These are phyloP conservation scores for Trametes elegans DNA, from an alignment of 768 basidiomycete species.

Conservation along the genomic window DNA sequence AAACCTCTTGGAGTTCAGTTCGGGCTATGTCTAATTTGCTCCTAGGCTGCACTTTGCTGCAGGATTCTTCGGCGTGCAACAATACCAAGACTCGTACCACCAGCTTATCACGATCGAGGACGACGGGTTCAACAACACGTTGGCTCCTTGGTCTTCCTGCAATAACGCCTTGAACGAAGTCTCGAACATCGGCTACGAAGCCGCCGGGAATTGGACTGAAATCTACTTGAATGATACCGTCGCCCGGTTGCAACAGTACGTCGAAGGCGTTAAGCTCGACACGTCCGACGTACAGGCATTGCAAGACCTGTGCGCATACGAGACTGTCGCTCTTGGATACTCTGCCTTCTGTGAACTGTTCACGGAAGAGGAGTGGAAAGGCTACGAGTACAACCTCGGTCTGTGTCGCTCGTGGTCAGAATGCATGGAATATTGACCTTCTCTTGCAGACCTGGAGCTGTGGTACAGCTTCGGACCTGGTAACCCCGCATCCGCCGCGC, in stretches of 20 bases:
- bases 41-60: conserved; percentile 46
- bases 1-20: conserved; percentile 3
- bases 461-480: conserved; percentile 45
- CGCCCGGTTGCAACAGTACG: conserved; percentile 32
- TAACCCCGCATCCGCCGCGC: conserved; percentile 38
- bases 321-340: conserved; percentile 51
- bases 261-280: conserved; percentile 35
- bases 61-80: conserved; percentile 47
- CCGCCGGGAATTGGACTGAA: conserved; percentile 35
- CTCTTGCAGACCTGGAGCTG: conserved; percentile 21
- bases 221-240: conserved; percentile 39
- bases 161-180: conserved; percentile 30
- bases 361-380: conserved; percentile 51
- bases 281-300: conserved; percentile 32
- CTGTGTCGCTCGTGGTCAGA: not conserved
- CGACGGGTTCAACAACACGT: conserved; percentile 45
- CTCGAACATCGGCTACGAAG: conserved; percentile 24
- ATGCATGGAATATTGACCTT: not conserved
- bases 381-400: conserved; percentile 43
- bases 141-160: conserved; percentile 40
- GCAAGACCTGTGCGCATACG: conserved; percentile 41
- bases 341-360: conserved; percentile 50
- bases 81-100: conserved; percentile 41
- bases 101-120: conserved; percentile 47
- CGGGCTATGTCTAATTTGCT: conserved; percentile 24